Base-by-base conservation (phyloP, 805 yeast species). In the Ogataea parapolymorpha region DNA sequence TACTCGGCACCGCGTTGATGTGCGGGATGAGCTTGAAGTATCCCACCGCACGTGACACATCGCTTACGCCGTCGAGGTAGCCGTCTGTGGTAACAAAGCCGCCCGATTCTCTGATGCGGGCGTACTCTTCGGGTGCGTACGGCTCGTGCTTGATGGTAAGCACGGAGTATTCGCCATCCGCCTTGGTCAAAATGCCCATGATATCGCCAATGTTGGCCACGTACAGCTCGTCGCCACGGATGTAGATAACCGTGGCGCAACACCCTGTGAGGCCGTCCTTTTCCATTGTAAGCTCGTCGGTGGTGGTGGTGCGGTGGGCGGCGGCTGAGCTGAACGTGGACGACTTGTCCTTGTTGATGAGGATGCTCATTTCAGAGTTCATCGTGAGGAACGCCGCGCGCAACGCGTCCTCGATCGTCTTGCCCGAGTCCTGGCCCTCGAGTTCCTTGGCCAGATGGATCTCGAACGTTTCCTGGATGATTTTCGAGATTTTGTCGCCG, bases 121-220 rank as follows among this genome's bases (percentile, higher is more conserved):
- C 95, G 53, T 85, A 85, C 52, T 87, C 95, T 31, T 70, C 71
- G 23, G 84, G 71, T 20, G 75, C 78, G 5, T 93, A 82, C 7
- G 98, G 97, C 48, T 83, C 88, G 61, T 93, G 97, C 41, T 81
- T 78, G 16, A 74, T 78, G 1, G 95, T 84, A 30, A 93, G 66
- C 4, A 78, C 67, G n/a, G 71, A 67, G 58, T 77, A 83, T 35
- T 87, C 91, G 23, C 98, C 96, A 61, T 85, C 88, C 29, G 79
- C 76, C 44, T 83, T 76, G 6, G 95, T 80, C 37, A 91, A 60
- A 36, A 93, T 70, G 1, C 88, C 90, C 73, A 82, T 83, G 2
- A 87, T 80, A 55, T 93, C 97, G 54, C 99, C 99, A 40, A 87
- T 77, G 49, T 90, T 90, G 2, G 96, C 96, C 17, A 89, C 74